Evolutionary conservation across 768 basidiomycete species (phyloP), one percentile per base, ranked within the genome.

Genomic region (Rhodotorula paludigena): DNA sequence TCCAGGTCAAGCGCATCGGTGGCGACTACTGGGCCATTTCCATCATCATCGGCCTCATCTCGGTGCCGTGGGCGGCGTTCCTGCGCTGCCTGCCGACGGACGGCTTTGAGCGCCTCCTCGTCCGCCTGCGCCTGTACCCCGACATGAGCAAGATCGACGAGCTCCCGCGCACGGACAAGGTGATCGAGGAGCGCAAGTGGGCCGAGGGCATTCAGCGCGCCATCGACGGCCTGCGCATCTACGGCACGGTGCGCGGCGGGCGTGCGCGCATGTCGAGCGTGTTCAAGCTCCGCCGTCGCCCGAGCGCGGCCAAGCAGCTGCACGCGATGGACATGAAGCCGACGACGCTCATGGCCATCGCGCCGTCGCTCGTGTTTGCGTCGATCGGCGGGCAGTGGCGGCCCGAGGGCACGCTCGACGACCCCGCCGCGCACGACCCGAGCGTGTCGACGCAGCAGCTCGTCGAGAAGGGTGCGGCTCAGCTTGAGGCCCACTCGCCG

Each of bases 11-110:
- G 1, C 82, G 77, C 14, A 85, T 98, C 57, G 80, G 81, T 45
- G 91, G 89, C 15, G 85, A 85, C 47, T 91, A 94, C 78, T 99
- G 96, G 96, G 92, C 85, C 60, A 90, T 98, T 72, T 89, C 90
- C 1, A 80, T 99, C 45, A 87, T 90, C 57, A 83, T 97, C 41
- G 96, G 94, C 42, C 69, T 87, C 49, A 84, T 92, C 54, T 87
- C 96, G 16, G 85, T 98, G 52, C 96, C 94, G 9, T 82, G 94
- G 74, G 96, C 91, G 59, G 86, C 82, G 44, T 75, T 92, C 69
- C 83, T 93, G 66, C 89, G 94, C 49, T 77, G 93, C 36, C 30
- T 73, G 23, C 94, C 94, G 54, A 92, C 88, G 74, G 83, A 75
- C 41, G 89, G 90, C 0, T 86, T 92, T 75, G 88, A 90, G 73